Conservation (phyloP, 2,329 filamentous ascomycete genomes). For the Trichoderma semiorbis region DNA sequence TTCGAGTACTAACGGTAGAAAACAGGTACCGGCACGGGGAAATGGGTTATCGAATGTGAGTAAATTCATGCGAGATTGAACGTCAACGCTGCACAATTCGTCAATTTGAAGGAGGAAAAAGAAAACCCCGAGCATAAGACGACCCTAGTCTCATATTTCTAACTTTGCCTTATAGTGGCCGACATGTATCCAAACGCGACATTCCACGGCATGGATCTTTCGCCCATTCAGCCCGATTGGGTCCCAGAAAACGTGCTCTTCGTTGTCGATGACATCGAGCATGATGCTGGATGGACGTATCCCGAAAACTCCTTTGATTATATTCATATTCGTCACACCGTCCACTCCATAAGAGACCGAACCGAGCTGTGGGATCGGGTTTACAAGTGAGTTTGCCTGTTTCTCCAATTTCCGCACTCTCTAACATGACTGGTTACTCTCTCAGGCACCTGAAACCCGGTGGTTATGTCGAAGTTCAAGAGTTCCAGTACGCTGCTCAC, state of each 20-base stretch:
- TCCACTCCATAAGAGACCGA: conserved; percentile 44
- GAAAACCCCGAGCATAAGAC: not conserved
- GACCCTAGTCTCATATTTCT: not conserved
- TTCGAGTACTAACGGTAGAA: conserved; percentile 3
- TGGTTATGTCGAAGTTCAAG: conserved; percentile 49
- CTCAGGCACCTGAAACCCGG: conserved; percentile 50
- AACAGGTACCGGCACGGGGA: conserved; percentile 49
- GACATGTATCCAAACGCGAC: conserved; percentile 43
- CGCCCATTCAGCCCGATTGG: conserved; percentile 50
- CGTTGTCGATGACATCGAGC: conserved; percentile 51
- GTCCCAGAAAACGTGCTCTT: conserved; percentile 51
- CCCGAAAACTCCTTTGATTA: conserved; percentile 45
- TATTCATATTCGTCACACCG: conserved; percentile 47
- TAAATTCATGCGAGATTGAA: conserved; percentile 10
- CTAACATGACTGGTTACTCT: not conserved
- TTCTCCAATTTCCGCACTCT: not conserved
- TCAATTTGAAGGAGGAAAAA: not conserved
- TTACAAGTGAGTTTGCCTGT: conserved; percentile 35
- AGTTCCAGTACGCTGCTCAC: conserved; percentile 40
- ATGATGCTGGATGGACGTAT: conserved; percentile 48
- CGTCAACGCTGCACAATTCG: not conserved
- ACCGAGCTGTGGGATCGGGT: conserved; percentile 40
- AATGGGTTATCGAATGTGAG: conserved; percentile 50
- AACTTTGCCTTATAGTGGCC: conserved; percentile 38
- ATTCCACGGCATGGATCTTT: conserved; percentile 49